Evolutionary conservation across 2,329 filamentous ascomycete species (phyloP).

Genomic region (Curvularia sp.): DNA sequence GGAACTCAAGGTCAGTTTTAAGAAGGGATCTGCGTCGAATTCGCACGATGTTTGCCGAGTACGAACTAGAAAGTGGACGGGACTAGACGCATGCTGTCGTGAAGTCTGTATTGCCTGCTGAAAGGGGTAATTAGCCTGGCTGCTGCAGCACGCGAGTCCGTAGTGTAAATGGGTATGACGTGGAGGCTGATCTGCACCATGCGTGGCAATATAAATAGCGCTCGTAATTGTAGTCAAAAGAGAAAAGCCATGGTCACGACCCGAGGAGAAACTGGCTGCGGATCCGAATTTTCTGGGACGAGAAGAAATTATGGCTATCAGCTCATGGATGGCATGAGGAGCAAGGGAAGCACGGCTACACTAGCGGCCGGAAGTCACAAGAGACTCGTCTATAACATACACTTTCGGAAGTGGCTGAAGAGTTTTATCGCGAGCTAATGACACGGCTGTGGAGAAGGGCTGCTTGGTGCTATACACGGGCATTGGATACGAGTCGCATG

Average conservation of each 20-base stretch:
- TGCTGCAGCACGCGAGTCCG: not conserved
- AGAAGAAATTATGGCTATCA: not conserved
- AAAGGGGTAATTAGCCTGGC: constrained; percentile 13
- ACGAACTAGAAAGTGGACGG: constrained; percentile 7
- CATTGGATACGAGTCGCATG: not conserved
- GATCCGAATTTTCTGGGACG: not conserved
- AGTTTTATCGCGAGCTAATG: not conserved
- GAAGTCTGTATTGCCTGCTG: constrained; percentile 5
- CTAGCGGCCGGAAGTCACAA: not conserved
- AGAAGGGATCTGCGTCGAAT: not conserved
- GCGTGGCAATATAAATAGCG: not conserved
- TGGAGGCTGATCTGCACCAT: constrained; percentile 5
- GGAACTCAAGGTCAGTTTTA: not conserved
- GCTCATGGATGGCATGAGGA: not conserved
- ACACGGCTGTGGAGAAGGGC: constrained; percentile 4
- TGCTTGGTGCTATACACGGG: not conserved
- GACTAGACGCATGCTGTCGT: constrained; percentile 6
- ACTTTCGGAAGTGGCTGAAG: constrained; percentile 1
- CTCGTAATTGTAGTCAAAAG: not conserved
- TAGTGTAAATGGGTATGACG: not conserved
- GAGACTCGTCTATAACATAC: not conserved
- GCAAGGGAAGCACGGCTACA: not conserved
- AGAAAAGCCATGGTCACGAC: not conserved
- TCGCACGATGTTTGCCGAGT: not conserved
- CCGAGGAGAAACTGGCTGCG: not conserved